Evolutionary conservation across 345 rosid genomes (phyloP).

Genomic region (Litchi chinensis): DNA sequence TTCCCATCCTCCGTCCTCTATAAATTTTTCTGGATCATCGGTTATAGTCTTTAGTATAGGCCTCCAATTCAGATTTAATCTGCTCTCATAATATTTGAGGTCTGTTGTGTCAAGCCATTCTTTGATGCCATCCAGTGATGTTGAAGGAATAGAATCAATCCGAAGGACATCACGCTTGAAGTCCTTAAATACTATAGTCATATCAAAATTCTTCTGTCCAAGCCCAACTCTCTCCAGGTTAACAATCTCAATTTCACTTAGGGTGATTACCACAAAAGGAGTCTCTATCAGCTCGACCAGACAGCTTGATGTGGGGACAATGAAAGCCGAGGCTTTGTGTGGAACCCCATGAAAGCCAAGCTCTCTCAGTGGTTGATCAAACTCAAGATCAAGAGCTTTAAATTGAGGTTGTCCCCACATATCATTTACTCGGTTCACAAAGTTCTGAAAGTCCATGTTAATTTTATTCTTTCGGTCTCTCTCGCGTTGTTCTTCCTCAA

Average conservation of each 20-base stretch:
- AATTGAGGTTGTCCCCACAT: slow-evolving; percentile 59
- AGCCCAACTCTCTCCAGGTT: slow-evolving; percentile 63
- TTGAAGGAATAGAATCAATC: slow-evolving; percentile 55
- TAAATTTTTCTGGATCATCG: slow-evolving; percentile 53
- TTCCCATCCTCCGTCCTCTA: slow-evolving; percentile 58
- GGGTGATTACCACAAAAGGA: slow-evolving; percentile 48
- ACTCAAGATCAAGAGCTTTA: slow-evolving; percentile 49
- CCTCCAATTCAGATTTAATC: slow-evolving; percentile 55
- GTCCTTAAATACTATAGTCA: slow-evolving; percentile 60
- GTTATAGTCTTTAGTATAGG: slow-evolving; percentile 51
- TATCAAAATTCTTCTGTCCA: slow-evolving; percentile 56
- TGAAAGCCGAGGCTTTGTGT: slow-evolving; percentile 48
- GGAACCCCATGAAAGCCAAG: slow-evolving; percentile 66
- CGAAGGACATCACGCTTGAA: slow-evolving; percentile 59
- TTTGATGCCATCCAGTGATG: slow-evolving; percentile 54
- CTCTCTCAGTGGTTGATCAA: slow-evolving; percentile 57
- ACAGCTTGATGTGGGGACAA: slow-evolving; percentile 55
- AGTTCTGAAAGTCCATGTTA: slow-evolving; percentile 49
- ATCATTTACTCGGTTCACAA: slow-evolving; percentile 51
- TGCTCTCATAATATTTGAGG: slow-evolving; percentile 57
- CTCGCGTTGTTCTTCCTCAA: slow-evolving; percentile 62
- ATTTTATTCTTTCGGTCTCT: slow-evolving; percentile 48
- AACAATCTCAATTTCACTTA: slow-evolving; percentile 57
- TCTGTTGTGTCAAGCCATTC: slow-evolving; percentile 58
- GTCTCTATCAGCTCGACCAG: slow-evolving; percentile 55